Conservation (phyloP, 805 yeast genomes). For the Zygoascus flipseniorum region DNA sequence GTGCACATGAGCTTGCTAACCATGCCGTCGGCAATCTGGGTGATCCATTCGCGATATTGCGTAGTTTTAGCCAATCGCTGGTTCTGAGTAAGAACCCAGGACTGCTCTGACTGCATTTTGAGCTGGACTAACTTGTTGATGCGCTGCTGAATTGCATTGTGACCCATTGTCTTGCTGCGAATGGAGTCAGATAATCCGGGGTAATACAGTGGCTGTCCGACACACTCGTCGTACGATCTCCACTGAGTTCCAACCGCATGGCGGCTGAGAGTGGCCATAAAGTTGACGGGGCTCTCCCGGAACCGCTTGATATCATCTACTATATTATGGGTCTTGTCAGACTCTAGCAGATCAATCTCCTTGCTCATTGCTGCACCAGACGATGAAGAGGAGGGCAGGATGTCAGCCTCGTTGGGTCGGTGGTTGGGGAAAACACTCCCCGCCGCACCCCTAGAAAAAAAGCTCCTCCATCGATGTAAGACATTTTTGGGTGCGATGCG, state of each 20-base stretch:
- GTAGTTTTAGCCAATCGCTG: conserved; percentile 22
- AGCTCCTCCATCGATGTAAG: too few relatives aligned
- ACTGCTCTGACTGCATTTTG: conserved; percentile 23
- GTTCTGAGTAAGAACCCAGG: conserved; percentile 17
- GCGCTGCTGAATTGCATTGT: conserved; percentile 23
- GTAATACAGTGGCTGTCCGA: conserved; percentile 29
- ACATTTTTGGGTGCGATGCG: too few relatives aligned
- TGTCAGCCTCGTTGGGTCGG: neutral
- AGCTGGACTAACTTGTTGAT: conserved; percentile 26
- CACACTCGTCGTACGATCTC: conserved; percentile 31
- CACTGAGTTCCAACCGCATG: conserved; percentile 29
- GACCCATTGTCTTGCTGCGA: conserved; percentile 21
- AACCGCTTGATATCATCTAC: conserved; percentile 27
- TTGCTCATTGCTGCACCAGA: neutral
- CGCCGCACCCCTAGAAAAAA: neutral
- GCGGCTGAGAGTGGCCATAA: conserved; percentile 24
- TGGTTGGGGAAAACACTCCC: neutral
- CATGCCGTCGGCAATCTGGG: conserved; percentile 22
- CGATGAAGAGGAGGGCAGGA: neutral
- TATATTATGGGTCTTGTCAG: conserved; percentile 13
- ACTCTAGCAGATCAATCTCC: neutral
- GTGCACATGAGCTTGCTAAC: conserved; percentile 28
- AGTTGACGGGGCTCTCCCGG: conserved; percentile 29
- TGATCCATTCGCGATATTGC: conserved; percentile 25
- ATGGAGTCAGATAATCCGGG: conserved; percentile 26